Evolutionary conservation across 257 asterid genomes (phyloP), one percentile per base, ranked within the genome.

Genomic region (Przewalskia tangutica): DNA sequence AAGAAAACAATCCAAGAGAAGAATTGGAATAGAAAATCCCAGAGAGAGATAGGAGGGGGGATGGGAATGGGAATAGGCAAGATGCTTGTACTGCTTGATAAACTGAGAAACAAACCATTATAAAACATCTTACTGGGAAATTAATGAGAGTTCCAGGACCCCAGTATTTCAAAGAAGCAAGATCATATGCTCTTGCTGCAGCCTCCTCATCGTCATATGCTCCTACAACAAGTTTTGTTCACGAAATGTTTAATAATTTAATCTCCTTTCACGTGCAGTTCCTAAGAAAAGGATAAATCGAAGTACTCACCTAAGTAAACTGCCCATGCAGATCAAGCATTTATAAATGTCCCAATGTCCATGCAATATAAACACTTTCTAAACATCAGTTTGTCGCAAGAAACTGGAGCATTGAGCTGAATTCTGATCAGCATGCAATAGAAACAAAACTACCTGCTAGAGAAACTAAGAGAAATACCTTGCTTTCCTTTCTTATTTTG

Each of bases 181-280:
- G 97, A 93, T 95, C 99, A 83, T 95, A 95, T 54, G 99, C 98
- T 88, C 99, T 91, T 81, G 99, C 98, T 66, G 99, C 98, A 83
- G 99, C 99, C 81, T 94, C 99, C 92, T 95, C 99, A 9, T 95
- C 99, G 85, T 95, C 99, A 85, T 95, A 95, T 51, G 99, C 99
- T 84, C 99, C 99, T 94, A 81, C 6, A 84, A 78, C 48, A 77
- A 84, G 76, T 81, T 81, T 76, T 56, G 13, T 82, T 70, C 36
- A 80, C 63, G 34, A 83, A 84, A 81, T 20, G 56, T 78, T 88
- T 84, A 87, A 58, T 51, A 53, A 2, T 20, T 46, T 66, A 38
- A 77, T 44, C 44, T 64, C 51, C 20, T 8, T 11, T 84, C 55
- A 67, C n/a, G 53, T 71, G 65, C 13, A 36, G 70, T 67, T 23